Evolutionary conservation across 306 rosid genomes (phyloP).

Genomic region (Carpinus viminea): DNA sequence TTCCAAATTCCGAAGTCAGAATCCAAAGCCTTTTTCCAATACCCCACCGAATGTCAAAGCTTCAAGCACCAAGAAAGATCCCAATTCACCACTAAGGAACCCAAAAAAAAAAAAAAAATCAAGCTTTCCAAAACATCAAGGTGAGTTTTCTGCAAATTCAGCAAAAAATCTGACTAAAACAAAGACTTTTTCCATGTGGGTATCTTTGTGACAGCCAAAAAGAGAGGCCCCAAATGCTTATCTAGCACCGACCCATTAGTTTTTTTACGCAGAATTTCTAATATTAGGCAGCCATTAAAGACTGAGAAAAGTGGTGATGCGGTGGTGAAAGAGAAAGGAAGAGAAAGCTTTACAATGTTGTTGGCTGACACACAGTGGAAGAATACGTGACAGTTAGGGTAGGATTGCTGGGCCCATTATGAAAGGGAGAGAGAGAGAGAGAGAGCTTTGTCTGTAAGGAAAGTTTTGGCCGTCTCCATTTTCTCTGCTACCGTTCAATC

Average conservation of each 20-base stretch:
- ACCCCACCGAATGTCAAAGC: slow-evolving; percentile 5
- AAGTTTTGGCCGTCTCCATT: slow-evolving; percentile 27
- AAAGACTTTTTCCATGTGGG: slow-evolving; percentile 40
- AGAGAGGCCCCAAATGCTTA: slow-evolving; percentile 39
- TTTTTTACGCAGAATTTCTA: slow-evolving; percentile 40
- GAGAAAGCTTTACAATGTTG: slow-evolving; percentile 48
- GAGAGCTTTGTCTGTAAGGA: slow-evolving; percentile 33
- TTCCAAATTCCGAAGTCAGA: slow-evolving; percentile 10
- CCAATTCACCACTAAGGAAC: slow-evolving; percentile 7
- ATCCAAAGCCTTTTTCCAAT: slow-evolving; percentile 3
- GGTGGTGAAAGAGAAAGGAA: slow-evolving; percentile 41
- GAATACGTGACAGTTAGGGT: slow-evolving; percentile 74
- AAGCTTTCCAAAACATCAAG: not conserved
- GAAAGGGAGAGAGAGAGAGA: not conserved
- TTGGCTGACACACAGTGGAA: slow-evolving; percentile 53
- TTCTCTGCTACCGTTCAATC: slow-evolving; percentile 20
- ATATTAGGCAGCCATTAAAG: slow-evolving; percentile 61
- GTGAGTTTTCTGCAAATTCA: slow-evolving; percentile 25
- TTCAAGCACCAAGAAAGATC: slow-evolving; percentile 18
- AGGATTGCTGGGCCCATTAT: slow-evolving; percentile 50
- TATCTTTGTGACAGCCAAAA: slow-evolving; percentile 51
- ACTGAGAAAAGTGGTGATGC: slow-evolving; percentile 49
- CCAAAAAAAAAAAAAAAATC: not conserved
- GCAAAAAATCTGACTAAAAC: slow-evolving; percentile 28
- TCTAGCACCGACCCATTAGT: slow-evolving; percentile 67